A percentile compares a stretch with the other conserved stretches of the same genome.
phyloP scores from a whole-genome alignment of 805 yeast species.

The Isabelozyma heimii region DNA sequence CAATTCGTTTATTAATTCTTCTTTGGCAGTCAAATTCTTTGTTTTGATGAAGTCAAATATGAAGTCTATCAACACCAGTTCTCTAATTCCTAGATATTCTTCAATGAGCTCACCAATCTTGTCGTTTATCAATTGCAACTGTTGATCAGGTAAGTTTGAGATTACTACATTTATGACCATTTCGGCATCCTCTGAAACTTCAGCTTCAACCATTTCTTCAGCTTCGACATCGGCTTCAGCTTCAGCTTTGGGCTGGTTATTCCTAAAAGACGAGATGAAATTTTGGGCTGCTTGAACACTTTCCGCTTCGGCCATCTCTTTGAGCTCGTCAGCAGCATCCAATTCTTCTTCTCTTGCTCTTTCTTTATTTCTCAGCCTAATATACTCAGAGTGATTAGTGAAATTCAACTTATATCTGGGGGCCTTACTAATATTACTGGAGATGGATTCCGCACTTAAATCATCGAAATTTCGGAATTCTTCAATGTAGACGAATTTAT shows the following conservation, averaged over 20 bases:
- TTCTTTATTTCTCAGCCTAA: conserved; percentile 34
- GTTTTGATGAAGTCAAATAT: conserved; percentile 36
- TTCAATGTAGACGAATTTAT: conserved; percentile 30
- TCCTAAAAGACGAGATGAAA: conserved; percentile 10
- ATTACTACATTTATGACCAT: conserved; percentile 1
- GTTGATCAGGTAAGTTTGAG: conserved; percentile 7
- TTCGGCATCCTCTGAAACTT: neutral
- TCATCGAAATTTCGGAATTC: conserved; percentile 26
- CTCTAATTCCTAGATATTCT: conserved; percentile 53
- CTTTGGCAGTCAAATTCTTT: conserved; percentile 26
- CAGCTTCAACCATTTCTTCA: conserved; percentile 1
- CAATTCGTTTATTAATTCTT: conserved; percentile 42
- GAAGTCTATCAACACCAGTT: conserved; percentile 47
- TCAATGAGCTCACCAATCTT: conserved; percentile 45
- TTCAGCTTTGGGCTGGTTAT: neutral
- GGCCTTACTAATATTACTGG: neutral
- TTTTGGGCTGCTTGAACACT: conserved; percentile 2
- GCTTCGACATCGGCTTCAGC: neutral
- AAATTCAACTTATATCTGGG: conserved; percentile 27
- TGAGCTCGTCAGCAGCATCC: conserved; percentile 41
- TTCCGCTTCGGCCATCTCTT: conserved; percentile 23
- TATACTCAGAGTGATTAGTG: conserved; percentile 42
- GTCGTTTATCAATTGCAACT: conserved; percentile 20
- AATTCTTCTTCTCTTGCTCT: conserved; percentile 40
- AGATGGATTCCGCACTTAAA: conserved; percentile 4